Evolutionary conservation across 371 early-diverging fungal genomes (phyloP), one percentile per base, ranked within the genome.

Genomic region (Phascolomyces articulosus): DNA sequence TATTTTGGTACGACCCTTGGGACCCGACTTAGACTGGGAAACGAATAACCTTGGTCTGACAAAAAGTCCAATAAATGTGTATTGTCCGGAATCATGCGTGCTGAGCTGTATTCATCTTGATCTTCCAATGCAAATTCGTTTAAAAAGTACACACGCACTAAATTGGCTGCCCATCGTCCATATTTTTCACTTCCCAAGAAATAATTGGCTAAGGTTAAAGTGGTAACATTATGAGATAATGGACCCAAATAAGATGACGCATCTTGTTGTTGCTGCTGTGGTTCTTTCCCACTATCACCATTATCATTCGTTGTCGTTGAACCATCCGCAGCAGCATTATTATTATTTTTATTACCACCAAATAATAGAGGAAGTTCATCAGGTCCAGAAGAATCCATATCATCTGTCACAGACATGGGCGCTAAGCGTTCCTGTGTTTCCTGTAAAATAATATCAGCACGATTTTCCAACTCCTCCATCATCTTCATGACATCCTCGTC

Each of bases 1-100:
- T 83, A 83, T 67, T 85, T 85, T 24, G 84, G 83, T 21, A 81
- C 81, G 9, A 80, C 73, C 55, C 85, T 77, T 20, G 87, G 82
- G 6, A 85, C 72, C 15, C 85, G 82, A 29, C 81, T 84, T 15
- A 87, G 63, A 27, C 84, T 82, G 16, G 88, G 88, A 66, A 87
- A 87, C 20, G 86, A 86, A 49, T 87, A 87, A 18, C 88, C 88
- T 66, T 87, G 86, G 28, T 87, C 88, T 15, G 86, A 79, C 48
- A 86, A 56, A 41, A 85, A 85, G 55, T 86, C 86, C n/a, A 84
- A 64, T 23, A 86, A 53, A 64, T 80, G 80, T 15, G 77, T 85
- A 38, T 83, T 84, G 28, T 85, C 83, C 6, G 85, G 78, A 21
- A 81, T 74, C 24, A 78, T 67, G n/a, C 72, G 71, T 13, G 85